Evolutionary conservation across 352 stramenopile genomes (phyloP).

Genomic region (Globisporangium alternatum): DNA sequence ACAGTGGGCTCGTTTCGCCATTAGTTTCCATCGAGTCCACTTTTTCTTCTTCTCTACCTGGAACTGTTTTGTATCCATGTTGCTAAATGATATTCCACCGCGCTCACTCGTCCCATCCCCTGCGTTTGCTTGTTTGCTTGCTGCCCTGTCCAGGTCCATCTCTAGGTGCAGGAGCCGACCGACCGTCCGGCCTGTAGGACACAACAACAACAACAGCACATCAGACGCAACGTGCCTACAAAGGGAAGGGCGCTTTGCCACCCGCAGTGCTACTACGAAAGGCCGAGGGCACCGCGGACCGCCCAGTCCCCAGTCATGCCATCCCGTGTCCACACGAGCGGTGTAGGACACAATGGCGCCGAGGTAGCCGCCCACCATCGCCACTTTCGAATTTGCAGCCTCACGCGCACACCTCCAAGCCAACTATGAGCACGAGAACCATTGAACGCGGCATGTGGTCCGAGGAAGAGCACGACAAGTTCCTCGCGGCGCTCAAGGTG

Average conservation of each 20-base stretch:
- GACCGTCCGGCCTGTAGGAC: background rate
- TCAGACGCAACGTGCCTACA: background rate
- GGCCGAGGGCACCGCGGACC: too few species aligned
- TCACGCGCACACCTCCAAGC: background rate
- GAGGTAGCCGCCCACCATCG: background rate
- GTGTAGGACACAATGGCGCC: constrained; percentile 9
- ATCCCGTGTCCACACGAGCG: background rate
- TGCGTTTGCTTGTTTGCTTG: background rate
- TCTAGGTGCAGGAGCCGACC: background rate
- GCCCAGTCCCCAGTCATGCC: background rate
- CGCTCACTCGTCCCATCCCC: background rate
- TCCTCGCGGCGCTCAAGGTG: constrained; percentile 22
- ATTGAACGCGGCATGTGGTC: constrained; percentile 26
- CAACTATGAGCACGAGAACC: background rate
- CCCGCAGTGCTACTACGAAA: too few species aligned
- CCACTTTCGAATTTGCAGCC: constrained; percentile 5
- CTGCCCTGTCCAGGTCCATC: background rate
- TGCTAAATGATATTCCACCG: background rate
- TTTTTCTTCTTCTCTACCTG: too few species aligned
- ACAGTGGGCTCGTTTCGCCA: too few species aligned
- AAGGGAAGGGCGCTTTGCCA: too few species aligned
- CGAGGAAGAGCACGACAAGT: constrained; percentile 35
- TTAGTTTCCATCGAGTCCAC: background rate
- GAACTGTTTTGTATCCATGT: background rate
- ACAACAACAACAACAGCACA: background rate